Evolutionary conservation across 2,329 filamentous ascomycete species (phyloP).

Genomic region (Alternaria alternata): DNA sequence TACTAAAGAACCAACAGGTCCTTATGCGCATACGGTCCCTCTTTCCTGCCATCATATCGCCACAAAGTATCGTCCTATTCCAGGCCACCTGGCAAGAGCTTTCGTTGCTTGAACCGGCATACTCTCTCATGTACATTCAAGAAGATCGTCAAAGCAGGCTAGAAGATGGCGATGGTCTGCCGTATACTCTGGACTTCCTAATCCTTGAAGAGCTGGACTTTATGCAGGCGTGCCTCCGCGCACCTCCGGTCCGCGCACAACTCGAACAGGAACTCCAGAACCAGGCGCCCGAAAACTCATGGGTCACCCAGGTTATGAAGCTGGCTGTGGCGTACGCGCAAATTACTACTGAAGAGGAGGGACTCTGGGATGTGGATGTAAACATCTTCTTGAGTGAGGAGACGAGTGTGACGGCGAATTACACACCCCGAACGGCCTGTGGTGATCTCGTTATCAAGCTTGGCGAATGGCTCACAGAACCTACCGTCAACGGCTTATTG

Average conservation of each 20-base stretch:
- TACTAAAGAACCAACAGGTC: conserved; percentile 61
- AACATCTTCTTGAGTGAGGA: conserved; percentile 96
- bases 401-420: conserved; percentile 92
- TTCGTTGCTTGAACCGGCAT: conserved; percentile 72
- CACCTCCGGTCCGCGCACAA: conserved; percentile 86
- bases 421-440: conserved; percentile 90
- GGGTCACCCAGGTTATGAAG: conserved; percentile 88
- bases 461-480: conserved; percentile 83
- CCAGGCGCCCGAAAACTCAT: conserved; percentile 66
- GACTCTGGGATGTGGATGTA: conserved; percentile 94
- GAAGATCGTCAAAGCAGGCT: conserved; percentile 86
- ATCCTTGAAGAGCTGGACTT: conserved; percentile 95
- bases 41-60: conserved; percentile 81
- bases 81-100: conserved; percentile 90
- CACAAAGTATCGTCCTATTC: conserved; percentile 85
- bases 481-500: conserved; percentile 79
- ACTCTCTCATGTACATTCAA: conserved; percentile 84
- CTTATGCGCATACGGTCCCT: conserved; percentile 87
- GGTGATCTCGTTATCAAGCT: conserved; percentile 92
- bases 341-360: conserved; percentile 91
- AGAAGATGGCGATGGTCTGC: conserved; percentile 89
- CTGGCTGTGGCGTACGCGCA: conserved; percentile 85
- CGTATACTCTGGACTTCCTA: conserved; percentile 92
- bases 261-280: conserved; percentile 78
- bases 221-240: conserved; percentile 87